Evolutionary conservation across 306 rosid species (phyloP).

Genomic region (Carpinus viminea): DNA sequence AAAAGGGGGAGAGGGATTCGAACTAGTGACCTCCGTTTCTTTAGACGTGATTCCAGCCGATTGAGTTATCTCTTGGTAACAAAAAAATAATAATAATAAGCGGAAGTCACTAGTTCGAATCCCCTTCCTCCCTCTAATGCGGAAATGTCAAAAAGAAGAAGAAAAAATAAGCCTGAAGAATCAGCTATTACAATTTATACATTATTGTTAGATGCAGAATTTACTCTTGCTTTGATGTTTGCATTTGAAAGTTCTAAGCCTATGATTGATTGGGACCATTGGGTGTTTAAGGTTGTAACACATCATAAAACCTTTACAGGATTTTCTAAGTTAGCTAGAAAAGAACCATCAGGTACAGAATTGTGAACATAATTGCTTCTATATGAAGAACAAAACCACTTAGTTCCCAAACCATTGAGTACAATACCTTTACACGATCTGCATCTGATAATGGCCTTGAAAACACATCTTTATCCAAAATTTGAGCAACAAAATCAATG

Average conservation of each 20-base stretch:
- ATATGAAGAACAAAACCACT: constrained; percentile 7
- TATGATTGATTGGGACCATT: not conserved
- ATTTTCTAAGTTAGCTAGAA: not conserved
- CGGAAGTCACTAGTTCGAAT: no score
- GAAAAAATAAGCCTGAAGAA: constrained; percentile 1
- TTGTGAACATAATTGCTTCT: not conserved
- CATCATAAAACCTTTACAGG: not conserved
- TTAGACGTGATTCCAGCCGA: no score
- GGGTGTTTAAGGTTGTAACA: not conserved
- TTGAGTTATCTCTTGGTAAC: no score
- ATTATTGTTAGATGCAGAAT: not conserved
- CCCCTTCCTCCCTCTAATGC: no score
- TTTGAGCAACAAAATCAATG: constrained; percentile 53
- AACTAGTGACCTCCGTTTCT: no score
- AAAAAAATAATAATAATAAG: no score
- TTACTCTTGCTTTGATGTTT: not conserved
- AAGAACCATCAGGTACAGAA: not conserved
- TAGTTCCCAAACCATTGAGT: constrained; percentile 1
- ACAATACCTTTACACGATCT: constrained; percentile 50
- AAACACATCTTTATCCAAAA: constrained; percentile 49
- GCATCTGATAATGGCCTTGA: constrained; percentile 51
- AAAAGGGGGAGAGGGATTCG: no score
- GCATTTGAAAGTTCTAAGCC: not conserved
- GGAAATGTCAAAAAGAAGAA: no score
- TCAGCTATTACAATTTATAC: not conserved